Base-by-base conservation (phyloP, 768 basidiomycete species). In the Russula virescens region DNA sequence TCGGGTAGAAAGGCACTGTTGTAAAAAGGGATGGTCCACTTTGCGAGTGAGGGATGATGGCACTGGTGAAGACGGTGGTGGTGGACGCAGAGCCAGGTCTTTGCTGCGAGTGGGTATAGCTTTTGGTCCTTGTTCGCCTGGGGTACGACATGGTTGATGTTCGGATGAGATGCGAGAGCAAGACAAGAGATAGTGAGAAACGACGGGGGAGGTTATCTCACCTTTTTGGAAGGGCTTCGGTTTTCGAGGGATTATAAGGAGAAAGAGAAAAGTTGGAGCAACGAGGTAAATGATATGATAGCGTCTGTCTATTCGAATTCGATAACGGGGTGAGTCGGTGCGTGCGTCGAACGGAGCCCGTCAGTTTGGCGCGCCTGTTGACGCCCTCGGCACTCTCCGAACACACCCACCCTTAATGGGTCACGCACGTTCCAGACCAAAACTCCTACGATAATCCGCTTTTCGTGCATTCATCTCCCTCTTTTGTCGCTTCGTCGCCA, bases 81-180 rank as follows among this genome's bases (percentile, higher is more conserved):
- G 50, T 18, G 35, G 28, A 13, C 11, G 52, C 25, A 26, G 34
- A n/a, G 46, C 34, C 26, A 46, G 47, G 5, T 43, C 55, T 38
- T 31, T 25, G 62, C 14, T 8, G 45, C 19, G 35, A 21, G 23
- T 18, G 31, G 56, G 38, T 25, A 38, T 48, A 13, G 21, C 40
- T 50, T 42, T 63, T 59, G 23, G 47, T 19, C 34, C 40, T 55
- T 63, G 53, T 63, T 60, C 53, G 58, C 53, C 62, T 63, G 7
- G 28, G 31, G 11, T 26, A 50, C 38, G 62, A 63, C 62, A 63
- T 63, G 45, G 14, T 47, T 26, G 21, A 47, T 58, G 52, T 59
- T 63, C 62, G 62, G 62, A 52, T 60, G 58, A 63, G 62, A 63
- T 34, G 58, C 62, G 62, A 63, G 40, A 25, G 13, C 4, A 43